Evolutionary conservation across 2,329 filamentous ascomycete species (phyloP).

Genomic region (Paraphaeosphaeria minitans): DNA sequence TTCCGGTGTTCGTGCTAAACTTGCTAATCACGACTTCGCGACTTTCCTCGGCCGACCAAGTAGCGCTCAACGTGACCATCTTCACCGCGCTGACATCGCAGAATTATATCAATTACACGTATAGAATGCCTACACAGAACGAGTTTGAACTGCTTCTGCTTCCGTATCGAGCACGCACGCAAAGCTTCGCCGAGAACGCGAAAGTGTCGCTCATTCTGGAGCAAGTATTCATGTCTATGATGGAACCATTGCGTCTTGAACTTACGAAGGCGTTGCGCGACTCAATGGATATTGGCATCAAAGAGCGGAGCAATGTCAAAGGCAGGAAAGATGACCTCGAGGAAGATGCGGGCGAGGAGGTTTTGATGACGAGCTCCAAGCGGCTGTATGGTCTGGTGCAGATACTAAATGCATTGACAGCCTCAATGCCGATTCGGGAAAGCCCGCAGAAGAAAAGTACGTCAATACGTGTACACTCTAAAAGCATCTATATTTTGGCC

Average conservation of each 20-base stretch:
- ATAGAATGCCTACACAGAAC: conserved; percentile 28
- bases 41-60: conserved; percentile 51
- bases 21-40: conserved; percentile 59
- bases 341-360: conserved; percentile 42
- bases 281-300: conserved; percentile 60
- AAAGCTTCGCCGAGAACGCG: conserved; percentile 39
- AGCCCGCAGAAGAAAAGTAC: conserved; percentile 10
- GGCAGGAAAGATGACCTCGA: conserved; percentile 49
- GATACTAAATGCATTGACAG: conserved; percentile 32
- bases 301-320: conserved; percentile 53
- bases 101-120: conserved; percentile 33
- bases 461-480: conserved; percentile 6
- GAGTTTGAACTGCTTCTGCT: conserved; percentile 38
- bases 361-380: conserved; percentile 43
- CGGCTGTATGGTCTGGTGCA: conserved; percentile 44
- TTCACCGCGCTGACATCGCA: conserved; percentile 33
- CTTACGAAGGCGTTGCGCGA: conserved; percentile 43
- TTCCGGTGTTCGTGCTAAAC: conserved; percentile 63
- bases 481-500: conserved; percentile 27
- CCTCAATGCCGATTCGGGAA: neutral
- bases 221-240: conserved; percentile 40
- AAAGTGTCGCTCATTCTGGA: conserved; percentile 45
- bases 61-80: conserved; percentile 52
- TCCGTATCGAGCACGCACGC: conserved; percentile 27
- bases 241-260: conserved; percentile 25